Evolutionary conservation across 805 yeast genomes (phyloP).

Genomic region (Kregervanrija pseudodelftensis): DNA sequence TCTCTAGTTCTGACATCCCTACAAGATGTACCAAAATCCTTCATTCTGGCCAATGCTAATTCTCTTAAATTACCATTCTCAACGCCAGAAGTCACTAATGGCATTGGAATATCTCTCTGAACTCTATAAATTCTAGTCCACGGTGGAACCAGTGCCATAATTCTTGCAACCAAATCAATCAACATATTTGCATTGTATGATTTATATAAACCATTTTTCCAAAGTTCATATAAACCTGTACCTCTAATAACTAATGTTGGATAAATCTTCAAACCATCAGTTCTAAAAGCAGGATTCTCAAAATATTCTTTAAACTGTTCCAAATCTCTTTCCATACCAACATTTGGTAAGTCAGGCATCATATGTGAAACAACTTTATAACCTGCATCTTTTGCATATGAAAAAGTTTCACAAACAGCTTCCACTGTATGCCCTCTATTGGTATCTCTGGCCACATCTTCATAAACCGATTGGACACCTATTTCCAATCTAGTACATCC

Average conservation of each 20-base stretch:
- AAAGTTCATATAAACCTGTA: conserved; percentile 91
- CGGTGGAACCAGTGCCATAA: conserved; percentile 94
- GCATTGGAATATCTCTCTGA: conserved; percentile 99
- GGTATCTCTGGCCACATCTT: conserved; percentile 97
- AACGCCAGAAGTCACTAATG: conserved; percentile 93
- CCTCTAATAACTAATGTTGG: conserved; percentile 97
- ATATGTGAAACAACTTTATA: conserved; percentile 96
- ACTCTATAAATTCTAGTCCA: conserved; percentile 99
- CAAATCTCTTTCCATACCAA: conserved; percentile 96
- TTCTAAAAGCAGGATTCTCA: conserved; percentile 93
- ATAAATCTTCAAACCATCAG: conserved; percentile 92
- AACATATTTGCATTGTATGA: conserved; percentile 92
- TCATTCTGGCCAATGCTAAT: conserved; percentile 93
- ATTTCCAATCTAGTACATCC: conserved; percentile 96
- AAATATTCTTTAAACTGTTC: conserved; percentile 95
- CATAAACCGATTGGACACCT: conserved; percentile 95
- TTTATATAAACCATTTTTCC: conserved; percentile 94
- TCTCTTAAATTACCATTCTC: conserved; percentile 96
- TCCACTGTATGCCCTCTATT: conserved; percentile 97
- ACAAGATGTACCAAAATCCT: conserved; percentile 93
- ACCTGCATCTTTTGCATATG: conserved; percentile 96
- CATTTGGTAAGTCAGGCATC: conserved; percentile 99
- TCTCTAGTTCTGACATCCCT: conserved; percentile 96
- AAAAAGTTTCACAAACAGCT: conserved; percentile 93
- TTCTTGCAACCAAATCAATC: conserved; percentile 91